Conservation (phyloP, 1,284 basidiomycete genomes). For the Laetiporus sulphureus region DNA sequence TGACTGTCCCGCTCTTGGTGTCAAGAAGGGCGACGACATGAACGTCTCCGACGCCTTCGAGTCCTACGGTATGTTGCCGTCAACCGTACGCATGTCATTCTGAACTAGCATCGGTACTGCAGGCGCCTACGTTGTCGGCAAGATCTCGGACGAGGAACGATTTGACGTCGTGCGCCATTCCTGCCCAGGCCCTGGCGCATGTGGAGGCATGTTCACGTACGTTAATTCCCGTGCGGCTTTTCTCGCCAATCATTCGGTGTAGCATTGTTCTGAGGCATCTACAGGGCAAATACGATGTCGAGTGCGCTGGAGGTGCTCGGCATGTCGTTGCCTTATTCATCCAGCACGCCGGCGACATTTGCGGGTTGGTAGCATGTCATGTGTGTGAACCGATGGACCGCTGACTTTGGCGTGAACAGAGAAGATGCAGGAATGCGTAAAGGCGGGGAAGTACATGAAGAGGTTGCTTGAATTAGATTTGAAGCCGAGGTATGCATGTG, state of each 20-base stretch:
- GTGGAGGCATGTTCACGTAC: slow-evolving; percentile 83
- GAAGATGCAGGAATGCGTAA: slow-evolving; percentile 82
- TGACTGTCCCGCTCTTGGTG: slow-evolving; percentile 77
- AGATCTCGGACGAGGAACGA: slow-evolving; percentile 71
- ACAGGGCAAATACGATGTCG: slow-evolving; percentile 83
- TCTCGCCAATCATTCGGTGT: neutral
- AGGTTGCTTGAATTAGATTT: slow-evolving; percentile 80
- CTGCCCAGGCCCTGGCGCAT: slow-evolving; percentile 64
- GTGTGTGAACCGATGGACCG: neutral
- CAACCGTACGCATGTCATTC: too few relatives aligned
- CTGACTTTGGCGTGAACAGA: slow-evolving; percentile 34
- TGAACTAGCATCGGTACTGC: too few relatives aligned
- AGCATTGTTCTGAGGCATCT: neutral
- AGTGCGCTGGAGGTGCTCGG: slow-evolving; percentile 87
- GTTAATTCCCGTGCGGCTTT: slow-evolving; percentile 14
- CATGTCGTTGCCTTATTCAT: slow-evolving; percentile 86
- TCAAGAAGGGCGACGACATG: slow-evolving; percentile 70
- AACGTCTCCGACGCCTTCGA: slow-evolving; percentile 84
- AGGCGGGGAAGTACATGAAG: slow-evolving; percentile 78
- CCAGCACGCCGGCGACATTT: slow-evolving; percentile 78
- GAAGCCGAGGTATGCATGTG: slow-evolving; percentile 61
- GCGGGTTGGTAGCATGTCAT: slow-evolving; percentile 38
- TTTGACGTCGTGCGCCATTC: slow-evolving; percentile 79
- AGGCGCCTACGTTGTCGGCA: slow-evolving; percentile 71
- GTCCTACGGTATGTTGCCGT: slow-evolving; percentile 59